Percentiles rank a stretch among this genome's conserved stretches.
These are phyloP conservation scores for Dendrobium nobile DNA, from an alignment of 106 monocot genomes.

Conservation along the genomic window DNA sequence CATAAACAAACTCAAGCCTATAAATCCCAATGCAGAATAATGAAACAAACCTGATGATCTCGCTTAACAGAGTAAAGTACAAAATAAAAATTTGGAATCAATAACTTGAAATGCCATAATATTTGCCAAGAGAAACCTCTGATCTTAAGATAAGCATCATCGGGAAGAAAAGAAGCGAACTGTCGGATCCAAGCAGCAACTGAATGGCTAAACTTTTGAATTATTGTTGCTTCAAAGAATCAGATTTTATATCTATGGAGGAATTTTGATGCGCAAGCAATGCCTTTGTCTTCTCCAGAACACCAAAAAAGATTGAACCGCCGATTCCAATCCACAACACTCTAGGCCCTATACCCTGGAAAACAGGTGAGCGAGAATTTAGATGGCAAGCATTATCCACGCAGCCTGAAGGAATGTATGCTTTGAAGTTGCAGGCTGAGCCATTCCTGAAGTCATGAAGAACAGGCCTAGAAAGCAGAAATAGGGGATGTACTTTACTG, in stretches of 20 bases:
- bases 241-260: constrained; percentile 5
- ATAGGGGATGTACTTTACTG: too few species aligned
- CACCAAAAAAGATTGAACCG: constrained; percentile 94
- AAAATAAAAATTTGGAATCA: not conserved
- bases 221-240: constrained; percentile 25
- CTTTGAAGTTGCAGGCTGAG: not conserved
- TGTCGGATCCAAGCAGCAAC: not conserved
- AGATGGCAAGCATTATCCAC: not conserved
- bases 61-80: too few species aligned
- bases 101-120: not conserved
- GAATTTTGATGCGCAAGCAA: constrained; percentile 33
- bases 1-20: too few species aligned
- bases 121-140: not conserved
- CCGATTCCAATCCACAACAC: constrained; percentile 97
- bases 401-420: not conserved
- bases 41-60: too few species aligned
- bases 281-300: constrained; percentile 77
- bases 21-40: too few species aligned
- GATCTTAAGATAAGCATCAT: not conserved
- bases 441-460: not conserved
- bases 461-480: too few species aligned
- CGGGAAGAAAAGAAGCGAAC: not conserved
- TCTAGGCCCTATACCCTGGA: constrained; percentile 89
- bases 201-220: not conserved
- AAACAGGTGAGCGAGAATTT: not conserved